phyloP scores from a whole-genome alignment of 2,329 filamentous ascomycete genomes.

The Ilyonectria mors-panacis region DNA sequence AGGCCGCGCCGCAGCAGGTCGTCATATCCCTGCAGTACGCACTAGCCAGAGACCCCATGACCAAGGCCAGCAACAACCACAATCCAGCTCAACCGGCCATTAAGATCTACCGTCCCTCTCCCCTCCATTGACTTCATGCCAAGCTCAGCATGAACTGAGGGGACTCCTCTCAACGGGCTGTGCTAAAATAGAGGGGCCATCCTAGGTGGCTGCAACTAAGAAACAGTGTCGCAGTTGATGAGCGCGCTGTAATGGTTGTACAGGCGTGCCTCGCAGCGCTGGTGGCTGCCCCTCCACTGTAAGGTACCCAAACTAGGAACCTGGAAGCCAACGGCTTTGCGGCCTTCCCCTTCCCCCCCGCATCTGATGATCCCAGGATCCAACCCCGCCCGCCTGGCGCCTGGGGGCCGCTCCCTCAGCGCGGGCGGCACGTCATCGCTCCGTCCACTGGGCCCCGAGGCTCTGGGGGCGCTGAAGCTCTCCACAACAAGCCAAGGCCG shows the following conservation, averaged over 20 bases:
- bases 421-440: constrained; percentile 30
- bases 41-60: constrained; percentile 22
- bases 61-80: constrained; percentile 9
- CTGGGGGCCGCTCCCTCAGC: constrained; percentile 11
- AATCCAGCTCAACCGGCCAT: background rate
- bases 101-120: background rate
- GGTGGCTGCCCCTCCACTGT: constrained; percentile 12
- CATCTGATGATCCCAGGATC: constrained; percentile 7
- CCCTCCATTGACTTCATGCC: background rate
- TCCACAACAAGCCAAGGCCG: constrained; percentile 20
- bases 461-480: constrained; percentile 20
- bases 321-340: background rate
- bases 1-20: constrained; percentile 10
- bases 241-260: constrained; percentile 5
- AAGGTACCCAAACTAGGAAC: constrained; percentile 9
- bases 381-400: constrained; percentile 25
- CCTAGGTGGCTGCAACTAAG: background rate
- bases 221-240: background rate
- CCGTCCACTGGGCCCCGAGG: constrained; percentile 17
- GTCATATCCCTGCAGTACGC: constrained; percentile 18
- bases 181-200: background rate
- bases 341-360: constrained; percentile 14
- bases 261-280: background rate
- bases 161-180: background rate
- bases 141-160: background rate